These are phyloP conservation scores for Erigeron canadensis DNA, from an alignment of 129 eudicot genomes.

Conservation along the genomic window DNA sequence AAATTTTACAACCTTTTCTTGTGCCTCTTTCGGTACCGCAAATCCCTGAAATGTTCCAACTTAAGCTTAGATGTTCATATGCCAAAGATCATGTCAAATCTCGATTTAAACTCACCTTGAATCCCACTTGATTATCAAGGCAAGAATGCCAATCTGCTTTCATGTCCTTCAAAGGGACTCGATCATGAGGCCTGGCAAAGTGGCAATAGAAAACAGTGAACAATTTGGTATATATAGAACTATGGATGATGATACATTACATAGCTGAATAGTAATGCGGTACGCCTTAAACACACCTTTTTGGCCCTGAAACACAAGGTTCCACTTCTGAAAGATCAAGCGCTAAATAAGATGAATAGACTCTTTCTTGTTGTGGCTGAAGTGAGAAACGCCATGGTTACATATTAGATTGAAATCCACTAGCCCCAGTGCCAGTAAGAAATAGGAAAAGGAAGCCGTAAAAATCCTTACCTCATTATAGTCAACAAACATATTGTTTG, in stretches of 20 bases:
- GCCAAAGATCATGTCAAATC: neutral
- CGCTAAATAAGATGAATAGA: conserved; percentile 71
- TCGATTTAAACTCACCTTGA: conserved; percentile 53
- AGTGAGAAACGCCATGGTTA: conserved; percentile 14
- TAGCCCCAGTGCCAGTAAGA: conserved; percentile 14
- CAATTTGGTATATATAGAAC: neutral
- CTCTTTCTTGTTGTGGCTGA: conserved; percentile 93
- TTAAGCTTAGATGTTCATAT: conserved; percentile 13
- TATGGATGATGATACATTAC: neutral
- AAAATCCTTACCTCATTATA: conserved; percentile 62
- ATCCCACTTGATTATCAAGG: conserved; percentile 88
- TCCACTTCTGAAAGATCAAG: conserved; percentile 87
- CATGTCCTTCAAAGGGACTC: conserved; percentile 91
- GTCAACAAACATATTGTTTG: conserved; percentile 98
- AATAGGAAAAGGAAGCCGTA: neutral
- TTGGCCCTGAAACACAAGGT: conserved; percentile 97
- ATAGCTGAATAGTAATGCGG: conserved; percentile 10
- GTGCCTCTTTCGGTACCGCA: conserved; percentile 86
- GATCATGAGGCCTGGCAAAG: conserved; percentile 90
- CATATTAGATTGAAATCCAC: neutral
- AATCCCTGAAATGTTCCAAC: conserved; percentile 57
- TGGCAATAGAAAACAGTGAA: conserved; percentile 31
- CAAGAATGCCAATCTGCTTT: conserved; percentile 95
- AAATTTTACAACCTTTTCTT: conserved; percentile 82
- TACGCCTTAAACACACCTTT: conserved; percentile 53